A percentile compares a stretch with the other conserved stretches of the same genome.
Evolutionary conservation across 179 eudicot species (phyloP).

Genomic region (Dionaea muscipula): DNA sequence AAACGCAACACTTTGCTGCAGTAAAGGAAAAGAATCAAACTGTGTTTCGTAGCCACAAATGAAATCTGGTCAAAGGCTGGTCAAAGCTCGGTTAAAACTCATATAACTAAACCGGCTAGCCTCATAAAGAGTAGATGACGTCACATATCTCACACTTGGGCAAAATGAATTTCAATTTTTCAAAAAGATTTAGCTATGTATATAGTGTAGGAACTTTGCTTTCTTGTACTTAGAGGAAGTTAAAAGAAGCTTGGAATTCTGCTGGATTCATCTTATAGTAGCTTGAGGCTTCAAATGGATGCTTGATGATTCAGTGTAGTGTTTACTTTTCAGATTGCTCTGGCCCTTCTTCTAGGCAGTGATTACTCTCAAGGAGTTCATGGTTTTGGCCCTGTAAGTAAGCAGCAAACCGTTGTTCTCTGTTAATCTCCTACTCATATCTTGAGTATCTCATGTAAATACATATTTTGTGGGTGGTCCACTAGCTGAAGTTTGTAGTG

Average conservation of each 20-base stretch:
- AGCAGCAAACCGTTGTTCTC: neutral
- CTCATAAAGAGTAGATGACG: too few species aligned
- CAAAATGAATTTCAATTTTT: too few species aligned
- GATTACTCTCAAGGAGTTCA: slow-evolving; percentile 79
- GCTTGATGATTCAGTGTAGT: slow-evolving; percentile 3
- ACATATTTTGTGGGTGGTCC: slow-evolving; percentile 1
- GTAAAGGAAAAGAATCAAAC: too few species aligned
- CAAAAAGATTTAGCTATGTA: too few species aligned
- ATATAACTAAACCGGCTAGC: too few species aligned
- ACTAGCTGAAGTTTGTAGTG: slow-evolving; percentile 7
- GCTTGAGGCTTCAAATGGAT: slow-evolving; percentile 2
- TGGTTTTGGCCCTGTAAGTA: slow-evolving; percentile 76
- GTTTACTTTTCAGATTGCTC: slow-evolving; percentile 50
- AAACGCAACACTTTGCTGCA: too few species aligned
- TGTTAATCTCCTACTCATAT: neutral
- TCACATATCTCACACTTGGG: too few species aligned
- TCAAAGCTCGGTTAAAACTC: too few species aligned
- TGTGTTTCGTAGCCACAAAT: too few species aligned
- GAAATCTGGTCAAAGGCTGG: too few species aligned
- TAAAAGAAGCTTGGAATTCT: neutral
- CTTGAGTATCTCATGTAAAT: neutral
- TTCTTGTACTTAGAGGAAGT: neutral
- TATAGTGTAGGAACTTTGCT: too few species aligned
- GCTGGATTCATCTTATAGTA: neutral
- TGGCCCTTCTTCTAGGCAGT: slow-evolving; percentile 80